These are phyloP conservation scores for Citrus australasica DNA, from an alignment of 345 rosid genomes.

Conservation along the genomic window DNA sequence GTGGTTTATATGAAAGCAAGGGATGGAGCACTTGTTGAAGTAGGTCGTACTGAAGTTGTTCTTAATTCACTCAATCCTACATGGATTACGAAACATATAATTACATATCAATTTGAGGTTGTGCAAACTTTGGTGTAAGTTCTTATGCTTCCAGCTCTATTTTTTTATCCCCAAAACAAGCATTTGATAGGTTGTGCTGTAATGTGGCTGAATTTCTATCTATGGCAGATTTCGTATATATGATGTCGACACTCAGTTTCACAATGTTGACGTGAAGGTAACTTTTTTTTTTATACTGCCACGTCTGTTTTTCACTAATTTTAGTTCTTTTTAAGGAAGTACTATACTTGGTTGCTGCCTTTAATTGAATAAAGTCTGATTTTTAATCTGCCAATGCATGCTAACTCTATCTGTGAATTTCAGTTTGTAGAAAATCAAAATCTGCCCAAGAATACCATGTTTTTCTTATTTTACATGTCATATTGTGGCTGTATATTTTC, in stretches of 20 bases:
- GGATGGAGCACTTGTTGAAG: conserved; percentile 64
- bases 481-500: not conserved
- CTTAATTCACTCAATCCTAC: conserved; percentile 76
- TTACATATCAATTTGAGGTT: conserved; percentile 64
- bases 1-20: conserved; percentile 62
- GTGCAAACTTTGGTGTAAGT: conserved; percentile 84
- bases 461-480: not conserved
- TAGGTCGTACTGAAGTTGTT: conserved; percentile 75
- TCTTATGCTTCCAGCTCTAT: not conserved
- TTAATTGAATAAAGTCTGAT: not conserved
- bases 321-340: not conserved
- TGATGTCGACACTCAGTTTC: conserved; percentile 82
- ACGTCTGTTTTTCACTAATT: not conserved
- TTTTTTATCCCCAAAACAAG: conserved; percentile 2
- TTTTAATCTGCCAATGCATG: not conserved
- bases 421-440: not conserved
- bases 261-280: conserved; percentile 73
- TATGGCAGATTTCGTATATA: conserved; percentile 60
- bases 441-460: not conserved
- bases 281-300: not conserved
- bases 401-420: not conserved
- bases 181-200: conserved; percentile 13
- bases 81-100: conserved; percentile 57
- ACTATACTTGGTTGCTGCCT: not conserved
- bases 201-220: conserved; percentile 13